phyloP scores from a whole-genome alignment of 1,284 basidiomycete species.

The Retiboletus flavoniger region DNA sequence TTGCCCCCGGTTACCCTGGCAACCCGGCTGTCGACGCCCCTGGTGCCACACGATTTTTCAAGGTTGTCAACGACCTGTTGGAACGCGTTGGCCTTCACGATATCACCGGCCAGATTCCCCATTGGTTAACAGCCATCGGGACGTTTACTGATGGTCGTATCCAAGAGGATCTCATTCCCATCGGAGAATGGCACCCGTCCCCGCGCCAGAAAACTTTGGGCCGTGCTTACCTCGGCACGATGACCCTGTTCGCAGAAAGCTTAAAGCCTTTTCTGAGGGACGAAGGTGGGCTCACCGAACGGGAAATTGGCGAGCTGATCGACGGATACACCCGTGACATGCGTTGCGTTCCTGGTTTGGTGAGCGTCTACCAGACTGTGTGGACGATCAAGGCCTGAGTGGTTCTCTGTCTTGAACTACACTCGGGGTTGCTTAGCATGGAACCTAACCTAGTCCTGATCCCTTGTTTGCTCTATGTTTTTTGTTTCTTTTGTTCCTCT shows the following conservation, averaged over 20 bases:
- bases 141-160: slow-evolving; percentile 42
- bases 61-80: slow-evolving; percentile 39
- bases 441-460: not conserved
- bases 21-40: slow-evolving; percentile 41
- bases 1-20: slow-evolving; percentile 38
- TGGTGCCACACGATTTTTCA: slow-evolving; percentile 44
- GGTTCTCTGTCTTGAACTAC: not conserved
- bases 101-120: slow-evolving; percentile 37
- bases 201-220: slow-evolving; percentile 38
- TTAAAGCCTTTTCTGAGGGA: slow-evolving; percentile 41
- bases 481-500: not conserved
- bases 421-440: not conserved
- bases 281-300: slow-evolving; percentile 36
- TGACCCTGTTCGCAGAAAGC: slow-evolving; percentile 36
- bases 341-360: slow-evolving; percentile 41
- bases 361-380: slow-evolving; percentile 41
- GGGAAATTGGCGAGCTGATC: slow-evolving; percentile 40
- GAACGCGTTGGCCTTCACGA: slow-evolving; percentile 37
- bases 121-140: slow-evolving; percentile 36
- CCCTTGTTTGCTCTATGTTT: not conserved
- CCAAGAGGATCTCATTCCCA: slow-evolving; percentile 41
- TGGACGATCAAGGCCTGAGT: slow-evolving; percentile 31
- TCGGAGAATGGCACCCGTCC: slow-evolving; percentile 48
- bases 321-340: slow-evolving; percentile 43
- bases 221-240: slow-evolving; percentile 38